A percentile compares a stretch with the other conserved stretches of the same genome.
Conservation (phyloP, 1,139 yeast species). For the Ashbya aceris region DNA sequence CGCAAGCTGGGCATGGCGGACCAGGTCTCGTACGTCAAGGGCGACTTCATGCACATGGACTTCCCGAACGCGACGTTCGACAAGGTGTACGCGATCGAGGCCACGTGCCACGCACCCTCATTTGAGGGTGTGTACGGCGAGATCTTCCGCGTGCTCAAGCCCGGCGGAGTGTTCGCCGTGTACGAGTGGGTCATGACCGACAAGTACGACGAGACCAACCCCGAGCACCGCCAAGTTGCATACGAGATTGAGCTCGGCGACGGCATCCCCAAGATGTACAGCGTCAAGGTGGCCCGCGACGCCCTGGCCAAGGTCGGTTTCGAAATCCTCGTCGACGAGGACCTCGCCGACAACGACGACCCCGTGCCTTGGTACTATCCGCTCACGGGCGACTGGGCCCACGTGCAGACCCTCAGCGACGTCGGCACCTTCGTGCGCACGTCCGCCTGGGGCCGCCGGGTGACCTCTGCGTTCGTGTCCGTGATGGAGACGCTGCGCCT, state of each 20-base stretch:
- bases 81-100: constrained; percentile 97
- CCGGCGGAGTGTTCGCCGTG: constrained; percentile 96
- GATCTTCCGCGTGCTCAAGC: constrained; percentile 90
- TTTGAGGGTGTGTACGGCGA: constrained; percentile 94
- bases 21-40: constrained; percentile 81
- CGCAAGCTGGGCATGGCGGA: constrained; percentile 53
- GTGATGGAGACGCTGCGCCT: constrained; percentile 72
- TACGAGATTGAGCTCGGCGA: constrained; percentile 98
- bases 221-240: constrained; percentile 87
- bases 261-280: constrained; percentile 97
- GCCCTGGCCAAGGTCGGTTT: constrained; percentile 88
- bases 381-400: constrained; percentile 85
- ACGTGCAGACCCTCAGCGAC: constrained; percentile 72
- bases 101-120: constrained; percentile 96
- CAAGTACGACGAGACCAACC: constrained; percentile 74
- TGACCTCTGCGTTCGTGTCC: constrained; percentile 77
- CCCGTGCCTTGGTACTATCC: constrained; percentile 98
- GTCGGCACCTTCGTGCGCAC: constrained; percentile 83
- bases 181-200: constrained; percentile 99
- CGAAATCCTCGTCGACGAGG: constrained; percentile 63
- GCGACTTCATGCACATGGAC: constrained; percentile 99
- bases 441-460: constrained; percentile 70
- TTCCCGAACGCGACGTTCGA: constrained; percentile 83
- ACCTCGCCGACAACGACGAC: constrained; percentile 75
- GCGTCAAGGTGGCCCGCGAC: constrained; percentile 71